phyloP scores from a whole-genome alignment of 768 basidiomycete genomes.

The Chalciporus pseudorubinellus region DNA sequence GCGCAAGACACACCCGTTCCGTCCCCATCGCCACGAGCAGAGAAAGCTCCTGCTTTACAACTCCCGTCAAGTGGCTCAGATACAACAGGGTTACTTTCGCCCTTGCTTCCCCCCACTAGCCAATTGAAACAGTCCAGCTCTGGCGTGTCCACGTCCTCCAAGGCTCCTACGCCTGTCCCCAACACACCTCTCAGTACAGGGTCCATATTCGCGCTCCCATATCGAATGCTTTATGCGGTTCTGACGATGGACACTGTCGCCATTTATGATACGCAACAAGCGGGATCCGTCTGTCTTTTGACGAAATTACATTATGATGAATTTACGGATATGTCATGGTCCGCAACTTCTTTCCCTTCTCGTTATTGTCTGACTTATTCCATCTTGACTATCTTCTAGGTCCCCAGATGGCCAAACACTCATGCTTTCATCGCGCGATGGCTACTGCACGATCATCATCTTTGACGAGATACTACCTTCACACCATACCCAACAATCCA shows the following conservation, averaged over 20 bases:
- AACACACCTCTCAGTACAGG: conserved; percentile 47
- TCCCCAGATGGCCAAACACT: conserved; percentile 94
- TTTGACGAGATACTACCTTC: conserved; percentile 93
- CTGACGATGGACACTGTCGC: conserved; percentile 95
- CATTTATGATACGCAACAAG: conserved; percentile 96
- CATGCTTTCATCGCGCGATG: conserved; percentile 89
- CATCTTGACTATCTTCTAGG: conserved; percentile 46
- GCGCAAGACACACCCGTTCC: conserved; percentile 9
- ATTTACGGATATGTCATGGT: conserved; percentile 97
- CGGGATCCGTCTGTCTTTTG: conserved; percentile 85
- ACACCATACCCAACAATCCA: conserved; percentile 87
- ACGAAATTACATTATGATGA: conserved; percentile 96
- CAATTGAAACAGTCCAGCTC: conserved; percentile 13
- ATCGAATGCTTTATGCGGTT: conserved; percentile 92
- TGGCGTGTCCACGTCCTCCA: conserved; percentile 18
- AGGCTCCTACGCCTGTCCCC: conserved; percentile 28
- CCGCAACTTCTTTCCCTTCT: conserved; percentile 29
- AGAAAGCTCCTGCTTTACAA: conserved; percentile 16
- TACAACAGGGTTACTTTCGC: conserved; percentile 4
- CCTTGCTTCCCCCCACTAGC: conserved; percentile 6
- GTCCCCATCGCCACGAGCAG: conserved; percentile 14
- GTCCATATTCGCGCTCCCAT: conserved; percentile 85
- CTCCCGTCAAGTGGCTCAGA: conserved; percentile 9
- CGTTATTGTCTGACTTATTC: not conserved
- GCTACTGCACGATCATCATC: conserved; percentile 92